These are phyloP conservation scores for Apiospora koreana DNA, from an alignment of 2,329 filamentous ascomycete species.

Conservation along the genomic window DNA sequence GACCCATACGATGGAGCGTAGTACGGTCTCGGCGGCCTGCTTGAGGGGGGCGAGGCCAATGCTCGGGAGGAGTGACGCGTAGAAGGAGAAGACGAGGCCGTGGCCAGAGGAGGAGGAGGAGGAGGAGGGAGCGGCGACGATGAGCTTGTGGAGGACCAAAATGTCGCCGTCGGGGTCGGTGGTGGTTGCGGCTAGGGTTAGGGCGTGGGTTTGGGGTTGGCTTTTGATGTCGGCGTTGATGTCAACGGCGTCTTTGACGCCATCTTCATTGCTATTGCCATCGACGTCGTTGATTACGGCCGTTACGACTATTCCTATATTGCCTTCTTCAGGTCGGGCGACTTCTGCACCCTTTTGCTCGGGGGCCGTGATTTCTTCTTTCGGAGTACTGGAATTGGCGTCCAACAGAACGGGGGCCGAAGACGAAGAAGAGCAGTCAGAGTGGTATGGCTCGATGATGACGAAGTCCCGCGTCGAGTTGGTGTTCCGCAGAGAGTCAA, in stretches of 20 bases:
- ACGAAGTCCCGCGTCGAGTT: not conserved
- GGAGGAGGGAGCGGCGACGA: not conserved
- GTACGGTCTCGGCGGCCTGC: not conserved
- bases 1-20: not conserved
- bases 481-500: not conserved
- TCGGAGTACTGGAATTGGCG: not conserved
- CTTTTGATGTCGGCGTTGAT: not conserved
- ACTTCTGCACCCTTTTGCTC: not conserved
- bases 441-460: not conserved
- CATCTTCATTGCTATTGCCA: too few species aligned
- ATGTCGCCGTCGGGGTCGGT: constrained; percentile 3
- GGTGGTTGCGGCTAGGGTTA: not conserved
- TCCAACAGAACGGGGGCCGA: not conserved
- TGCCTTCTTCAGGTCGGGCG: not conserved
- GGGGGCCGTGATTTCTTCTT: not conserved
- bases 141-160: not conserved
- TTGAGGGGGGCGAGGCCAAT: not conserved
- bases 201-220: not conserved
- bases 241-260: not conserved
- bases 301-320: not conserved
- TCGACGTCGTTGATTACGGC: too few species aligned
- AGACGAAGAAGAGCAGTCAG: too few species aligned
- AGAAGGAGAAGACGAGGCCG: constrained; percentile 6
- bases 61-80: not conserved
- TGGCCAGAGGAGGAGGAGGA: not conserved